phyloP scores from a whole-genome alignment of 2,329 filamentous ascomycete genomes.

The Colletotrichum cereale region DNA sequence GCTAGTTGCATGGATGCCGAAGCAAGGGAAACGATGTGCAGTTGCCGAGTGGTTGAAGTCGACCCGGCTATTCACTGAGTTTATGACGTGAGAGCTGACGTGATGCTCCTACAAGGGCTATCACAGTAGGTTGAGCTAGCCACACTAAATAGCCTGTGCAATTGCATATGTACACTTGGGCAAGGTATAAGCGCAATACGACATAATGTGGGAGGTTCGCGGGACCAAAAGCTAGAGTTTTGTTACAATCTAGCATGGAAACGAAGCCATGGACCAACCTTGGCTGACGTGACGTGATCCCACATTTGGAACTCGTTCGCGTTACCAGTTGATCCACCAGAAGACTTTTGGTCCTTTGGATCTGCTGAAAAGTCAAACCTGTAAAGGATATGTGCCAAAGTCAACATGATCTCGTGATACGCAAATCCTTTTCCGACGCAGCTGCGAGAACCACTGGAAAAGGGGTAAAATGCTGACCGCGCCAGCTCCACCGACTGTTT shows the following conservation, averaged over 20 bases:
- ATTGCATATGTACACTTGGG: neutral
- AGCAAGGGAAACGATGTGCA: slow-evolving; percentile 11
- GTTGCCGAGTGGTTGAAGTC: neutral
- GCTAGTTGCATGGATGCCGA: slow-evolving; percentile 15
- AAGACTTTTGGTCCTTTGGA: slow-evolving; percentile 10
- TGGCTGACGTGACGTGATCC: slow-evolving; percentile 30
- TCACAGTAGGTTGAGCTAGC: neutral
- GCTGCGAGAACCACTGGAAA: slow-evolving; percentile 27
- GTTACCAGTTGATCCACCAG: slow-evolving; percentile 29
- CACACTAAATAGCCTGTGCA: neutral
- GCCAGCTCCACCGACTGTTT: slow-evolving; percentile 67
- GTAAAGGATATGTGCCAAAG: slow-evolving; percentile 24
- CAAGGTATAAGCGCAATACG: no score
- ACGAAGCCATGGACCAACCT: slow-evolving; percentile 25
- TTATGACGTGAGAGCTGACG: slow-evolving; percentile 28
- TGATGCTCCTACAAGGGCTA: slow-evolving; percentile 14
- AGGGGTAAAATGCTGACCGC: slow-evolving; percentile 53
- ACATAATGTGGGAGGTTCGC: no score
- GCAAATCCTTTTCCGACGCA: slow-evolving; percentile 29
- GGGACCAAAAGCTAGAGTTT: neutral
- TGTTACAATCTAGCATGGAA: slow-evolving; percentile 3
- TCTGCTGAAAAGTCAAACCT: slow-evolving; percentile 18
- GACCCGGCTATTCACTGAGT: neutral
- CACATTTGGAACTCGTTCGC: slow-evolving; percentile 26
- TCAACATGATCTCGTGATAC: slow-evolving; percentile 21